These are phyloP conservation scores for Striga hermonthica DNA, from an alignment of 305 asterid genomes.

Conservation along the genomic window DNA sequence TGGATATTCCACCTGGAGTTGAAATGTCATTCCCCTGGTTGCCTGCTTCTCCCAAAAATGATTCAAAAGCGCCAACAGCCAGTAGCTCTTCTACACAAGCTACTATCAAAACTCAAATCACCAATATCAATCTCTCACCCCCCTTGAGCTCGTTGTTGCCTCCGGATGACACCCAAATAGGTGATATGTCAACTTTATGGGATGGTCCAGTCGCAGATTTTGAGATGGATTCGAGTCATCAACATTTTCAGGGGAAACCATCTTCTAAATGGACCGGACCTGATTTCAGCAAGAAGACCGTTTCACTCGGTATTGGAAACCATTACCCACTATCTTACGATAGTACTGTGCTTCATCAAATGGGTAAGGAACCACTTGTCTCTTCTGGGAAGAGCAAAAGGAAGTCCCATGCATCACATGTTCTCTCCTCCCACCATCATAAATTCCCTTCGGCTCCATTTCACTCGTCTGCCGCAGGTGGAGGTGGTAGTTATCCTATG, in stretches of 20 bases:
- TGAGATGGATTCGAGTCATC: slow-evolving; percentile 20
- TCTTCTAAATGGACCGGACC: slow-evolving; percentile 32
- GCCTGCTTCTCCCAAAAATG: slow-evolving; percentile 33
- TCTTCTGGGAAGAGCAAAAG: slow-evolving; percentile 34
- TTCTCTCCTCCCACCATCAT: slow-evolving; percentile 10
- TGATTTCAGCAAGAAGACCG: slow-evolving; percentile 29
- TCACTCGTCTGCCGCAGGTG: slow-evolving; percentile 5
- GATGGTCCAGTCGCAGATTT: slow-evolving; percentile 23
- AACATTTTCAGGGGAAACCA: slow-evolving; percentile 32
- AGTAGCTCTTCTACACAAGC: slow-evolving; percentile 38
- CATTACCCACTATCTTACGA: slow-evolving; percentile 27
- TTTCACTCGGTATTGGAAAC: slow-evolving; percentile 32
- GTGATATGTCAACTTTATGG: background rate
- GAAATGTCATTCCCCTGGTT: slow-evolving; percentile 84
- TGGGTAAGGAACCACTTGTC: slow-evolving; percentile 28
- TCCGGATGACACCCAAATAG: too few relatives aligned
- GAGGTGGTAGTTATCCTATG: slow-evolving; percentile 21
- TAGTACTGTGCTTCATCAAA: slow-evolving; percentile 19
- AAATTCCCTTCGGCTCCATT: slow-evolving; percentile 26
- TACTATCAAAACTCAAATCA: slow-evolving; percentile 29
- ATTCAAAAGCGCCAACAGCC: slow-evolving; percentile 33
- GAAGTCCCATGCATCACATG: slow-evolving; percentile 28
- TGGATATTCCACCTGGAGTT: slow-evolving; percentile 80
- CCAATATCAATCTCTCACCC: slow-evolving; percentile 8
- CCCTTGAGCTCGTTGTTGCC: slow-evolving; percentile 31